Evolutionary conservation across 75 land plant genomes (phyloP), one percentile per base, ranked within the genome.

Genomic region (Azolla pinnata): DNA sequence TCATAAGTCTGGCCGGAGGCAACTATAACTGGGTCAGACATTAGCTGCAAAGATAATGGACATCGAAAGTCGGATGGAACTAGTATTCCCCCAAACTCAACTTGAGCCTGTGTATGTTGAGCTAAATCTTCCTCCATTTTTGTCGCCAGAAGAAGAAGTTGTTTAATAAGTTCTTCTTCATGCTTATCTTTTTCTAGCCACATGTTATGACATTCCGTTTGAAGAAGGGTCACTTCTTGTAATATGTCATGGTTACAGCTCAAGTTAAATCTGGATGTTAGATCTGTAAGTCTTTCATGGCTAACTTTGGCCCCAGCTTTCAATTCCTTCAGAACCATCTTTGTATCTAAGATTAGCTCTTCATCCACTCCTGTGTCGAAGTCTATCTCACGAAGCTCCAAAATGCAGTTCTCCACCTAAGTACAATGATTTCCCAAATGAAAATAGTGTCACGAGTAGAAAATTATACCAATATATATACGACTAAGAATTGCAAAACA

Each of bases 1-100:
- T 88, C 86, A 56, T 82, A 85, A 4, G 95, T 88, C 67, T 84
- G 88, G 9, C 96, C 89, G 17, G 96, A 89, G 21, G 96, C 77
- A 7, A 85, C 86, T 60, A 89, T 89, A 1, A 89, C 89, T 7
- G 86, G 96, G 56, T 89, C 86, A 29, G 80, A 74, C 89, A 89
- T 89, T 30, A 82, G 63, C 54, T 89, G 80, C 24, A 79, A 73
- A 0, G 89, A 89, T 0, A 89, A 76, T 14, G 96, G 96, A 44
- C 89, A 89, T 29, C 86, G 70, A 55, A 89, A 85, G 68, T 89
- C 89, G 64, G 86, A 19, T 35, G 96, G 89, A 54, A 89, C 83
- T 25, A 72, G 65, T 0, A 83, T 74, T 0, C 74, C 78, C 25
- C 65, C 69, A 18, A 5, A 31, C 33, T 57, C 69, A 10, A 45